Conservation (phyloP, 345 rosid species). For the Eucalyptus decipiens region DNA sequence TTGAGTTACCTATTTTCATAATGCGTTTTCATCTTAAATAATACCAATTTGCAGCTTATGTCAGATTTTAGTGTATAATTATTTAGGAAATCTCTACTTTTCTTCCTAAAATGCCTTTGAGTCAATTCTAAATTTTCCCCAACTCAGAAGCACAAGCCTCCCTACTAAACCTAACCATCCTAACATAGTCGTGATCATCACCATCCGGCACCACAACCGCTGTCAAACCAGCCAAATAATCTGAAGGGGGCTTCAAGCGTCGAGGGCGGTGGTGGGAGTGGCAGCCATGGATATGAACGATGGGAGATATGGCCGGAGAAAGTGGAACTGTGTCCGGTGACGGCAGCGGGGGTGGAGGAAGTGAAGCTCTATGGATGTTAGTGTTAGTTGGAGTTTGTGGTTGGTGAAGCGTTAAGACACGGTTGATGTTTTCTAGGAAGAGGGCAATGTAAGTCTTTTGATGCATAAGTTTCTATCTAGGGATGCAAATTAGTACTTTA, state of each 20-base stretch:
- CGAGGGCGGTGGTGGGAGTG: neutral
- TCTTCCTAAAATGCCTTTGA: neutral
- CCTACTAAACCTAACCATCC: neutral
- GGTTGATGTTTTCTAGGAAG: neutral
- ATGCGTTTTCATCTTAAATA: neutral
- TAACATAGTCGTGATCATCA: neutral
- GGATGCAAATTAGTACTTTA: neutral
- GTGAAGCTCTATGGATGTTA: neutral
- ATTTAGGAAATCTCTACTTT: neutral
- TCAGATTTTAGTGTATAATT: neutral
- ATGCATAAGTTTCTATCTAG: neutral
- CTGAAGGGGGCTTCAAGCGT: neutral
- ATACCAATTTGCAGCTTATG: neutral
- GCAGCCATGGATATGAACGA: neutral
- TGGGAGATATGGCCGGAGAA: neutral
- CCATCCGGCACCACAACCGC: neutral
- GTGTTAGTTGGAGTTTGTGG: neutral
- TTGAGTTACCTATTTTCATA: neutral
- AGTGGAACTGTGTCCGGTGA: neutral
- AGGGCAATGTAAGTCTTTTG: neutral
- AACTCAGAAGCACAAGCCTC: neutral
- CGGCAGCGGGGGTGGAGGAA: neutral
- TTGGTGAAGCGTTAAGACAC: neutral
- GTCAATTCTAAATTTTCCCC: neutral
- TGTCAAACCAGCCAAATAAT: neutral